Evolutionary conservation across 1,284 basidiomycete genomes (phyloP), one percentile per base, ranked within the genome.

Genomic region (Ceratobasidium sp.): DNA sequence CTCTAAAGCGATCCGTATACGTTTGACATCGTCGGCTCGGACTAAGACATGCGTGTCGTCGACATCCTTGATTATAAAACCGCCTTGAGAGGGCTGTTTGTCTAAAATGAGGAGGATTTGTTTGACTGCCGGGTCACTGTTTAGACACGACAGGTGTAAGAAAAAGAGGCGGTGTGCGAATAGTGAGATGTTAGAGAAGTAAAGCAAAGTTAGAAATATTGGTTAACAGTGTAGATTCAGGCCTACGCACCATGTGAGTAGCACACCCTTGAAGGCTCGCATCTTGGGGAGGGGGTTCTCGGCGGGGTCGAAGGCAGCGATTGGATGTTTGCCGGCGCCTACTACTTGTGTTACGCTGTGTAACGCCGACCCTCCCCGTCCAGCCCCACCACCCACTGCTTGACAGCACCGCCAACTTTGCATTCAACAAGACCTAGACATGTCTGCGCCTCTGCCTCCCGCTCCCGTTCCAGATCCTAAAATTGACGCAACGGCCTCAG

Each of bases 61-160:
- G 32, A 96, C 80, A 77, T 96, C 94, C 78, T 95, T 91, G 73
- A 95, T 92, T 77, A 96, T 91, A 81, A 96, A 96, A 23, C 79
- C 77, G 30, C 79, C 77, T 9, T 77, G 41, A 3, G 41, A 73
- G n/a, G 57, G 82, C 77, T 86, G 88, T 80, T 94, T 91, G 80
- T 96, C 93, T 85, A 96, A 88, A 16, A 88, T 84, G 46, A 95
- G 84, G 32, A 95, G 85, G 71, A 96, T 95, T 80, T 96, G 94
- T 82, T 96, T 96, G 67, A 95, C 94, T 2, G 94, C 94, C 5
- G 93, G 88, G 80, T 96, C 94, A 78, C 94, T 95, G 78, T 4
- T 41, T 43, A 58, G 4, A 28, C 26, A 30, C 26, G 32, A 49
- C n/a, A 21, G 49, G 73, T 23, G 18, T 43, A 23, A 2, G 49